Evolutionary conservation across 1,139 yeast species (phyloP).

Genomic region (Kazachstania sp.): DNA sequence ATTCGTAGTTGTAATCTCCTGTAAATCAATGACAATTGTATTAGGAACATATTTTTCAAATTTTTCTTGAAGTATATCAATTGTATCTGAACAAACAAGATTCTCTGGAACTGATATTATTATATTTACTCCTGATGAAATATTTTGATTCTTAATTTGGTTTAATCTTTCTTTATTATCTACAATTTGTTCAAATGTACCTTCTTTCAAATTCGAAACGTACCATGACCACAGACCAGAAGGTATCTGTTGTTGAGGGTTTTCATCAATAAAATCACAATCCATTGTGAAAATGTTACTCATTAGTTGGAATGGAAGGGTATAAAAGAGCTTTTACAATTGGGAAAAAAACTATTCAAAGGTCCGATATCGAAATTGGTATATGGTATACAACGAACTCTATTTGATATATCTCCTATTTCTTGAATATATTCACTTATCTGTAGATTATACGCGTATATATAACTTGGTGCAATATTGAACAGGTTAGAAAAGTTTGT

Average conservation of each 20-base stretch:
- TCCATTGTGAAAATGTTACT: too few species aligned
- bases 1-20: background rate
- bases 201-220: constrained; percentile 21
- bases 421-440: too few species aligned
- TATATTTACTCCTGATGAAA: background rate
- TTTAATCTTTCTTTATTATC: constrained; percentile 9
- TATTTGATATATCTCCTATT: too few species aligned
- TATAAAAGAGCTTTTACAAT: too few species aligned
- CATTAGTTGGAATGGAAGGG: too few species aligned
- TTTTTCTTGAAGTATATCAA: background rate
- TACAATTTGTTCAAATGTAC: constrained; percentile 26
- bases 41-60: constrained; percentile 1
- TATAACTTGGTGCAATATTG: too few species aligned
- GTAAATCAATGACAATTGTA: background rate
- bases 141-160: background rate
- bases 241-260: constrained; percentile 4
- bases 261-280: constrained; percentile 11
- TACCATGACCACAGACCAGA: constrained; percentile 30
- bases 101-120: constrained; percentile 1
- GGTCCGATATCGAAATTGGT: too few species aligned
- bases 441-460: too few species aligned
- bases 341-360: too few species aligned
- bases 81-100: background rate
- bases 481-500: too few species aligned
- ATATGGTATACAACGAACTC: too few species aligned